Evolutionary conservation across 78 protist species (phyloP).

Genomic region (Dictyostelium citrinum): DNA sequence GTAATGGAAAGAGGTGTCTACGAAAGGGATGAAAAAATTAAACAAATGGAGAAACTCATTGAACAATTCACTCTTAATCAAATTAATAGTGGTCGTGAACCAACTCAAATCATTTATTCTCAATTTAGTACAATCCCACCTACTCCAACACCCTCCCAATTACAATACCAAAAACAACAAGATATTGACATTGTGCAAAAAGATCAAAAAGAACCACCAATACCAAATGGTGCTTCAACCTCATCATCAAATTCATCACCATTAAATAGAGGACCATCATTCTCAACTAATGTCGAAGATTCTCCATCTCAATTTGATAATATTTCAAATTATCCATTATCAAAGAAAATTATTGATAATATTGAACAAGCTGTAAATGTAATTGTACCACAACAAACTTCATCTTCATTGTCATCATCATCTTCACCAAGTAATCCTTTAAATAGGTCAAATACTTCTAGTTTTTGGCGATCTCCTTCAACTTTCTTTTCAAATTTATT

Average conservation of each 20-base stretch:
- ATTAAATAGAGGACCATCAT: background rate
- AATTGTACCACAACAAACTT: no score
- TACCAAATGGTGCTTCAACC: background rate
- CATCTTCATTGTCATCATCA: no score
- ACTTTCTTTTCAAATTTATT: conserved; percentile 7
- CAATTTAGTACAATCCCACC: background rate
- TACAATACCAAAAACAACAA: background rate
- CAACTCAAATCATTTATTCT: background rate
- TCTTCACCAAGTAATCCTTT: background rate
- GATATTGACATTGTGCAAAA: background rate
- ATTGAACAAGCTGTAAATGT: conserved; percentile 29
- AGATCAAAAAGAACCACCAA: background rate
- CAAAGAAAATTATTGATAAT: background rate
- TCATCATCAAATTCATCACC: background rate
- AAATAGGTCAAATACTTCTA: background rate
- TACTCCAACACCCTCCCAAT: background rate
- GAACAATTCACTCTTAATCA: conserved; percentile 12
- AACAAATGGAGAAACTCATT: conserved; percentile 27
- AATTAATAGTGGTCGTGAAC: background rate
- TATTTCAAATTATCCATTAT: background rate
- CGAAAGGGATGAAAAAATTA: conserved; percentile 35
- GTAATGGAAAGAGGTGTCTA: conserved; percentile 39
- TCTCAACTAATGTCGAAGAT: background rate
- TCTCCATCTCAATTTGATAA: background rate
- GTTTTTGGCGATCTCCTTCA: conserved; percentile 46